phyloP scores from a whole-genome alignment of 805 yeast species.

The Starmerella bombicola region DNA sequence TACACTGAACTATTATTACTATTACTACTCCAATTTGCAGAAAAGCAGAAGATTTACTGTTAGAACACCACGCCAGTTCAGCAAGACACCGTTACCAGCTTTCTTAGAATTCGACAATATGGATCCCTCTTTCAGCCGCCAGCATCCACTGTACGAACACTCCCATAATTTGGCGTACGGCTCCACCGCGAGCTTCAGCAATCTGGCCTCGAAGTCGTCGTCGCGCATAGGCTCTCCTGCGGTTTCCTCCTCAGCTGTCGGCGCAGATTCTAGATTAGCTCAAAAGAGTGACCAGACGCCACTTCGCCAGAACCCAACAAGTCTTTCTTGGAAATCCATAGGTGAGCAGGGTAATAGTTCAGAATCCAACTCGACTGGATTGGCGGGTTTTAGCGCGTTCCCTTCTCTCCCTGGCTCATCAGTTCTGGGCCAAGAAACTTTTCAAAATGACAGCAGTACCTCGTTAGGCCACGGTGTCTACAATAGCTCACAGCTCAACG shows the following conservation, averaged over 20 bases:
- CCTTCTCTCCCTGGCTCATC: not conserved
- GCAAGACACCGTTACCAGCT: too few species aligned
- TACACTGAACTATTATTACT: not conserved
- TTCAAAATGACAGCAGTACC: not conserved
- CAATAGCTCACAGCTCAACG: not conserved
- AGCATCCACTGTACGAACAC: constrained; percentile 5
- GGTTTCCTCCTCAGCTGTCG: not conserved
- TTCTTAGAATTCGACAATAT: not conserved
- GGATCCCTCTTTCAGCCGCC: constrained; percentile 11
- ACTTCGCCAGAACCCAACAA: not conserved
- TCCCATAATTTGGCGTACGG: not conserved
- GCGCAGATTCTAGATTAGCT: not conserved
- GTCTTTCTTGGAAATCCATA: not conserved
- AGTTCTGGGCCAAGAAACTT: not conserved
- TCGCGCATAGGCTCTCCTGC: constrained; percentile 6
- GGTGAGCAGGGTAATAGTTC: not conserved
- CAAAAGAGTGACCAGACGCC: not conserved
- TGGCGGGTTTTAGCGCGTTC: not conserved
- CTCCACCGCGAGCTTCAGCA: not conserved
- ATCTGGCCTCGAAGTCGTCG: constrained; percentile 2
- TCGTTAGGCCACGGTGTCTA: not conserved
- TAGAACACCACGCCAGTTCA: too few species aligned
- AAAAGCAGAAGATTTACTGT: too few species aligned
- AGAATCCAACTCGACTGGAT: not conserved
- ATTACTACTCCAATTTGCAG: not conserved